Percentiles rank a stretch among this genome's conserved stretches.
These are phyloP conservation scores for Lepidopterella palustris DNA, from an alignment of 495 filamentous ascomycete genomes.

Conservation along the genomic window DNA sequence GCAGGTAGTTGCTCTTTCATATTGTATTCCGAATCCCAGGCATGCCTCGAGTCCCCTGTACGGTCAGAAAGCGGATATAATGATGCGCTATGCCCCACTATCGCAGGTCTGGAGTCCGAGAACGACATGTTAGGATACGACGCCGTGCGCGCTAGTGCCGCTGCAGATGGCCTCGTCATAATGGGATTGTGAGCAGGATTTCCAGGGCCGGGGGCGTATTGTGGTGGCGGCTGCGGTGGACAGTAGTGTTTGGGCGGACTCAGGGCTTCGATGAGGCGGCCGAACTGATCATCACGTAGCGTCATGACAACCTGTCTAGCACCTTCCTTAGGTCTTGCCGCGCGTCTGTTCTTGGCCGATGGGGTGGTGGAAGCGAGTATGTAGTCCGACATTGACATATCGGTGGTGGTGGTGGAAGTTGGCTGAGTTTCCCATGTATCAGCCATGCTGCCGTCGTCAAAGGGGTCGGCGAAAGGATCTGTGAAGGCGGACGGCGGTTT, in stretches of 20 bases:
- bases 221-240: too few relatives aligned
- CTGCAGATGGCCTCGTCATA: slow-evolving; percentile 12
- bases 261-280: slow-evolving; percentile 9
- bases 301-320: slow-evolving; percentile 14
- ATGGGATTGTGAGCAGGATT: not conserved
- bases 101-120: not conserved
- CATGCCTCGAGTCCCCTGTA: too few relatives aligned
- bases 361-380: slow-evolving; percentile 4
- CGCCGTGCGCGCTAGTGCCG: slow-evolving; percentile 16
- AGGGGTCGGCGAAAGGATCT: not conserved
- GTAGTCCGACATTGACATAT: slow-evolving; percentile 17
- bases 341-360: not conserved
- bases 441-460: slow-evolving; percentile 16
- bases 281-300: slow-evolving; percentile 17
- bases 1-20: too few relatives aligned
- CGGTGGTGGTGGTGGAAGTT: slow-evolving; percentile 1
- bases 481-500: not conserved
- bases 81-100: not conserved
- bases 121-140: slow-evolving; percentile 9
- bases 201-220: too few relatives aligned
- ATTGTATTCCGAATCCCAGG: too few relatives aligned
- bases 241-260: slow-evolving; percentile 21
- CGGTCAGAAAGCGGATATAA: too few relatives aligned
- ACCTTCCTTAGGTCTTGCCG: not conserved
- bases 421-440: slow-evolving; percentile 8